Conservation (phyloP, 345 rosid species). For the Sonneratia caseolaris region DNA sequence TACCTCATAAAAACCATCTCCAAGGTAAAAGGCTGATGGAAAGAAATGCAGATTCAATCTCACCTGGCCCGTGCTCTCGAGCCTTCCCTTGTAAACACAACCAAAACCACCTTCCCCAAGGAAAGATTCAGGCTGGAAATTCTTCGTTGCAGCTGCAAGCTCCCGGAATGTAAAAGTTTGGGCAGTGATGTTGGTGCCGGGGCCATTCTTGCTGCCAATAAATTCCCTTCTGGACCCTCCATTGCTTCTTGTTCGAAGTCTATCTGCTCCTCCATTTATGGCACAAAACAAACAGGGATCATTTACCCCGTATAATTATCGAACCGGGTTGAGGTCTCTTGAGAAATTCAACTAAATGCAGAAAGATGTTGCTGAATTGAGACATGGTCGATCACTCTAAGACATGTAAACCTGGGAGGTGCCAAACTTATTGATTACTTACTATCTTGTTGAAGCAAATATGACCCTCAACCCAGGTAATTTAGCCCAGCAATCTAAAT, state of each 20-base stretch:
- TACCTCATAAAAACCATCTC: background rate
- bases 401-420: background rate
- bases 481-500: background rate
- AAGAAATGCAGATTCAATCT: background rate
- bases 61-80: slow-evolving; percentile 90
- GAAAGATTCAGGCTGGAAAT: slow-evolving; percentile 78
- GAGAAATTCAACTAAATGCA: background rate
- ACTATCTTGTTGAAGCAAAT: background rate
- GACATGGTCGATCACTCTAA: background rate
- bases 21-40: no score
- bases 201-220: slow-evolving; percentile 41
- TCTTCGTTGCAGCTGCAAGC: slow-evolving; percentile 78
- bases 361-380: background rate
- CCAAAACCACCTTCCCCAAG: slow-evolving; percentile 98
- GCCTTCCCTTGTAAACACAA: slow-evolving; percentile 78
- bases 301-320: background rate
- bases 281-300: background rate
- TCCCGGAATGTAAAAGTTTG: slow-evolving; percentile 79
- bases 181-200: slow-evolving; percentile 60
- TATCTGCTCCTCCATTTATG: slow-evolving; percentile 53
- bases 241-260: slow-evolving; percentile 57
- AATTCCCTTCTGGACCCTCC: slow-evolving; percentile 57
- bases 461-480: background rate
- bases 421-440: background rate
- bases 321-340: background rate